Conservation (phyloP, 176 grass and related monocot species). For the Pontederia crassipes region DNA sequence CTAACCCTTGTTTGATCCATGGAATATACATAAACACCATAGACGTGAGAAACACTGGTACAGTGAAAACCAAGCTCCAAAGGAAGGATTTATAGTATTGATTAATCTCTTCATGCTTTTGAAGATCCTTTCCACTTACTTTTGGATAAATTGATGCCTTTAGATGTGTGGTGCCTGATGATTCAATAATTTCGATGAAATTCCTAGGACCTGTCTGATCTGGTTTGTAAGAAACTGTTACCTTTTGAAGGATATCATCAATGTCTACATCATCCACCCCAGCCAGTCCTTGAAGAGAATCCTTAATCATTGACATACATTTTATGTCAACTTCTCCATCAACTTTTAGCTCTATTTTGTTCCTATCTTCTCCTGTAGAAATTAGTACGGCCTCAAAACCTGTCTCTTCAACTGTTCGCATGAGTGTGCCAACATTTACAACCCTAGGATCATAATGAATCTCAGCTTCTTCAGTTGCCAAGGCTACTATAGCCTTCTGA, state of each 20-base stretch:
- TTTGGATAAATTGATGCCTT: conserved; percentile 69
- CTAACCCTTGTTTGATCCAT: conserved; percentile 40
- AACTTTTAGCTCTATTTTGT: conserved; percentile 68
- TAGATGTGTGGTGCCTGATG: conserved; percentile 39
- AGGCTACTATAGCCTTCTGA: conserved; percentile 64
- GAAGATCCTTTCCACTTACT: conserved; percentile 53
- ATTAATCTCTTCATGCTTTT: conserved; percentile 63
- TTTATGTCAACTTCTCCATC: conserved; percentile 42
- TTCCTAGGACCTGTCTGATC: conserved; percentile 77
- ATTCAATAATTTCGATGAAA: conserved; percentile 77
- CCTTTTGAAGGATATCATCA: conserved; percentile 44
- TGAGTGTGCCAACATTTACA: conserved; percentile 33
- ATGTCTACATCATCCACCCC: conserved; percentile 57
- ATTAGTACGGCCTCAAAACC: conserved; percentile 70
- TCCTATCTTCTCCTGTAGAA: conserved; percentile 70
- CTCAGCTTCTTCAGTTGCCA: conserved; percentile 92
- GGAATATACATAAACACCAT: conserved; percentile 99
- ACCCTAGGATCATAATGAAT: conserved; percentile 55
- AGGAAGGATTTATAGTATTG: conserved; percentile 66
- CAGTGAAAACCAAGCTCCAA: conserved; percentile 79
- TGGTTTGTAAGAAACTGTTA: conserved; percentile 72
- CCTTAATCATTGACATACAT: conserved; percentile 40
- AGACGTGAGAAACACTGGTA: conserved; percentile 85
- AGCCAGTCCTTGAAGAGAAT: conserved; percentile 68
- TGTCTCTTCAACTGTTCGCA: conserved; percentile 51